Conservation (phyloP, 441 rosid genomes). For the Macaranga tanarius region DNA sequence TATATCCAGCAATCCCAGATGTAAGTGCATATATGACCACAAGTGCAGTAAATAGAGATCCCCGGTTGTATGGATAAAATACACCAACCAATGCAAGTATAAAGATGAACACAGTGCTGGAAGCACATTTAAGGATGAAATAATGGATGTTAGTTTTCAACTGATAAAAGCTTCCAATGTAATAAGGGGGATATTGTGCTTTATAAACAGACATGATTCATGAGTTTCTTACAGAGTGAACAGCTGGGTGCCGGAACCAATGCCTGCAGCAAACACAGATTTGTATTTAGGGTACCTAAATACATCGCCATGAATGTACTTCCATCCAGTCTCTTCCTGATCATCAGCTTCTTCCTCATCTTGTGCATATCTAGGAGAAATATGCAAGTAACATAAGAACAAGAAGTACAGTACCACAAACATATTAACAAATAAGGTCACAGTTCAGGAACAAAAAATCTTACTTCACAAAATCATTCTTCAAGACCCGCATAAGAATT, state of each 20-base stretch:
- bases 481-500: conserved; percentile 81
- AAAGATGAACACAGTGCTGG: conserved; percentile 67
- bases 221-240: conserved; percentile 58
- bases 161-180: background rate
- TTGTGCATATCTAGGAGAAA: conserved; percentile 58
- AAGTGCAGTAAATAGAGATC: conserved; percentile 77
- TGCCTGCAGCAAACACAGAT: conserved; percentile 70
- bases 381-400: background rate
- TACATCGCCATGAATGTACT: conserved; percentile 83
- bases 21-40: conserved; percentile 79
- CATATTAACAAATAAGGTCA: background rate
- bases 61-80: conserved; percentile 79
- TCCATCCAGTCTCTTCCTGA: conserved; percentile 95
- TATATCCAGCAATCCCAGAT: conserved; percentile 74
- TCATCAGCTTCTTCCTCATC: conserved; percentile 90
- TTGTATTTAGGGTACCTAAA: conserved; percentile 72
- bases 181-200: background rate
- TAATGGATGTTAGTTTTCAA: background rate
- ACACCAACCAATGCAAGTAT: conserved; percentile 81
- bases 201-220: background rate
- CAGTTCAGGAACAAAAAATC: conserved; percentile 14
- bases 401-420: background rate
- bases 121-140: conserved; percentile 1
- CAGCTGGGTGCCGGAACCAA: conserved; percentile 73
- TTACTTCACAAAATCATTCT: conserved; percentile 87